Base-by-base conservation (phyloP, 1,284 basidiomycete genomes). In the Cystobasidium sp. region DNA sequence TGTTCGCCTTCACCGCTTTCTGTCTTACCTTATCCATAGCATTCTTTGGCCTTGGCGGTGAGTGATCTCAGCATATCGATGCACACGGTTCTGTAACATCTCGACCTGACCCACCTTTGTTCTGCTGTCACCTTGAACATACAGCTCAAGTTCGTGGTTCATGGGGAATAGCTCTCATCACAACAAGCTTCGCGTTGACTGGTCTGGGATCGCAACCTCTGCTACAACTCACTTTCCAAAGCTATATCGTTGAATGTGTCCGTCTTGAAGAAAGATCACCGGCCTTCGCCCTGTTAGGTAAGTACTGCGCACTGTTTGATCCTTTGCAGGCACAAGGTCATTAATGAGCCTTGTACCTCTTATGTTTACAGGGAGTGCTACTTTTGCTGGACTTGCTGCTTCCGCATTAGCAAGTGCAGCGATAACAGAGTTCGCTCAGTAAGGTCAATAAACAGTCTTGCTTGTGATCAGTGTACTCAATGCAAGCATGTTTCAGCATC, bases 1-100 rank as follows among this genome's bases (percentile, higher is more conserved):
- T 73, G 70, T 73, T 73, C 20, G 70, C 70, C 14, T 73, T 73
- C 53, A 66, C 63, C 8, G 62, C 70, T 16, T 73, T 73, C 63
- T 73, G 70, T 37, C 51, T 73, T 5, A 73, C 63, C 18, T 20
- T 53, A 4, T 73, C 70, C 20, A 73, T 73, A 24, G 41, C 63
- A n/a, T 66, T 47, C 52, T 73, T 73, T 51, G 70, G 70, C 43
- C 10, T 73, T 12, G 70, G 70, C 46, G 70, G 70, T 73, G 39
- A 16, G 70, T 20, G 18, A 24, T 16, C 18, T 16, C 14, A 10
- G 10, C 58, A n/a, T 61, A 16, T 56, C 22, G n/a, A 12, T 16
- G n/a, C 31, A 20, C 9, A 24, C 31, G 31, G 31, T 5, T 31
- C 31, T 31, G 31, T 31, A 5, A 2, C 31, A 31, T 31, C 31